Percentiles rank a stretch among this genome's conserved stretches.
Conservation (phyloP, 176 grass and related monocot genomes). For the Cymbopogon citratus region DNA sequence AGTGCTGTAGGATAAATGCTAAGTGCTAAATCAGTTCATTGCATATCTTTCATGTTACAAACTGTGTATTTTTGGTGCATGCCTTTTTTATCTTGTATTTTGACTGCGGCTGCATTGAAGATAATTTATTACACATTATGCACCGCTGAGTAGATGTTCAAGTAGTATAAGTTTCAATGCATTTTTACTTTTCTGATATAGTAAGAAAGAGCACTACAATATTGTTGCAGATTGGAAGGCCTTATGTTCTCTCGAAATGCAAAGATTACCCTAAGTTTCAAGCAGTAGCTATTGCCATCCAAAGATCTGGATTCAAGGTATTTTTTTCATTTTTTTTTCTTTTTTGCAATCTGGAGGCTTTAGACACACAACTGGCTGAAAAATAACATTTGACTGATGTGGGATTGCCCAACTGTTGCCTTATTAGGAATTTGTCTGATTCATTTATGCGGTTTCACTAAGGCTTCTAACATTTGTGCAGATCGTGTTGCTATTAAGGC, state of each 20-base stretch:
- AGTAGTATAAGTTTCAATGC: background rate
- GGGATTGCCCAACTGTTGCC: background rate
- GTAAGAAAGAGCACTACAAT: constrained; percentile 15
- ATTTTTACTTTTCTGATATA: constrained; percentile 16
- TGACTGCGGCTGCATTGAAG: background rate
- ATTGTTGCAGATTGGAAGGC: constrained; percentile 68
- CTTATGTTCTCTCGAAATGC: constrained; percentile 93
- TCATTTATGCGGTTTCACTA: background rate
- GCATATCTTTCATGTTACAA: background rate
- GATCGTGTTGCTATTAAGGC: constrained; percentile 87
- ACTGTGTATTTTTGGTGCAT: background rate
- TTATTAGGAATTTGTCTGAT: background rate
- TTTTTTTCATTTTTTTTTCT: too few species aligned
- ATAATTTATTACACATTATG: background rate
- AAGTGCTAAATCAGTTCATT: background rate
- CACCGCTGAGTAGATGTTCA: background rate
- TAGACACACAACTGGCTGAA: background rate
- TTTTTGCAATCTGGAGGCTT: background rate
- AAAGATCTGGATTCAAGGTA: constrained; percentile 99
- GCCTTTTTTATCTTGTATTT: background rate
- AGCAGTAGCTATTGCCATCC: constrained; percentile 95
- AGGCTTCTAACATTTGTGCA: constrained; percentile 33
- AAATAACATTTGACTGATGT: background rate
- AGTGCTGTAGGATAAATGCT: background rate
- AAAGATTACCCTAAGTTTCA: constrained; percentile 96